These are phyloP conservation scores for Hyaloscypha variabilis DNA, from an alignment of 495 filamentous ascomycete species.

Conservation along the genomic window DNA sequence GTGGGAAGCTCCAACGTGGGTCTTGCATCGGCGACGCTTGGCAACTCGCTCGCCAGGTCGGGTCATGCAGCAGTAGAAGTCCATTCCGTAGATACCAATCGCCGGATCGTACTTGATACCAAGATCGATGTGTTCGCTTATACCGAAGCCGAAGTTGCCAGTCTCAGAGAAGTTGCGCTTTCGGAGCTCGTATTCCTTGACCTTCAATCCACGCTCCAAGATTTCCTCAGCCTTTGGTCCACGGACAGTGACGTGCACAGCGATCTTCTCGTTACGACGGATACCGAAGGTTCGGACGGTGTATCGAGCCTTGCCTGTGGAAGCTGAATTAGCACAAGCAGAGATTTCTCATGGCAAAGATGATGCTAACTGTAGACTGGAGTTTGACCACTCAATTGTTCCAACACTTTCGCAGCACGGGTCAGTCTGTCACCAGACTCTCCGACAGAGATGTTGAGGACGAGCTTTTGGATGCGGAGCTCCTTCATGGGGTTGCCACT, in stretches of 20 bases:
- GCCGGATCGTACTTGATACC: conserved; percentile 99
- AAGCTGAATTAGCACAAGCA: conserved; percentile 4
- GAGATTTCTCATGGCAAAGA: neutral
- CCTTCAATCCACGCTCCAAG: conserved; percentile 99
- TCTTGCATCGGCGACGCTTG: conserved; percentile 88
- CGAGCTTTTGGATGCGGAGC: conserved; percentile 99
- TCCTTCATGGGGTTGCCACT: conserved; percentile 97
- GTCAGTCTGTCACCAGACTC: conserved; percentile 99
- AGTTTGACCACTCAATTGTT: conserved; percentile 99
- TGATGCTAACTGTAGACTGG: conserved; percentile 88
- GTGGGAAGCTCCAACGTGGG: conserved; percentile 84
- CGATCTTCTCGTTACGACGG: conserved; percentile 99
- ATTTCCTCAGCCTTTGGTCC: conserved; percentile 99
- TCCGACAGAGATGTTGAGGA: conserved; percentile 99
- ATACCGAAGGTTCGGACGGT: conserved; percentile 99
- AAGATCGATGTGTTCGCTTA: conserved; percentile 99
- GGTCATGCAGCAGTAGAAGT: conserved; percentile 99
- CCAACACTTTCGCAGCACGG: conserved; percentile 98
- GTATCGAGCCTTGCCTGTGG: conserved; percentile 95
- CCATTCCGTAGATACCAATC: conserved; percentile 99
- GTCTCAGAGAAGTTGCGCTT: conserved; percentile 99
- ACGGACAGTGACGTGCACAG: conserved; percentile 99
- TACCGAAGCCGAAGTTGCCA: conserved; percentile 99
- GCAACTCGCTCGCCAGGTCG: conserved; percentile 97
- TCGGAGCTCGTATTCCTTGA: conserved; percentile 99